Evolutionary conservation across 495 filamentous ascomycete species (phyloP), one percentile per base, ranked within the genome.

Genomic region (Tuber brumale): DNA sequence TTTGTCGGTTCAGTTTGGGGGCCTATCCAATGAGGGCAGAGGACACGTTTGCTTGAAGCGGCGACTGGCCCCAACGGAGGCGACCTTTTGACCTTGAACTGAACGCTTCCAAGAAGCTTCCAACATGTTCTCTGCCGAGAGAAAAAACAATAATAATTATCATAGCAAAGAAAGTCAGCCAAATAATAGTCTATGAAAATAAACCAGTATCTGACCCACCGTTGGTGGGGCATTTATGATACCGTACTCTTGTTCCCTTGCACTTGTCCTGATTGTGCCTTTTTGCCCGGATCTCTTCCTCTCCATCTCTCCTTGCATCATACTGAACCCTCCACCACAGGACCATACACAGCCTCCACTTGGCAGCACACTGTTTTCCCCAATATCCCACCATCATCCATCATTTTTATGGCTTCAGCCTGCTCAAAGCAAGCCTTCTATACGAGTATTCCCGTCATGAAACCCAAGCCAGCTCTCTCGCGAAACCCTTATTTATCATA

Each of bases 31-130:
- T 73, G 42, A 72, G 43, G 31, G 73, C 37, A 75, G 77, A 80
- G 78, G 78, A 80, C 78, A 80, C 78, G 78, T 80, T 80, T 80
- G 75, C 57, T 66, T 35, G 57, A 66, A 35, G 57, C 57, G 27
- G 57, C 57, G 27, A 19, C 57, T 35, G n/a, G 21, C 21, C 23
- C 1, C 48, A 23, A 57, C 48, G 2, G 48, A 57, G n/a, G 23
- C 0, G 23, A 57, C 51, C 51, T 27, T 57, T 57, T 14, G 23
- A n/a, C 31, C 31, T 7, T 14, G 23, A n/a, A 14, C 31, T 7
- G 1, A 27, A 66, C n/a, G 7, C 31, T 66, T 66, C 57, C 57
- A 66, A 3, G 14, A 35, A 35, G 14, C 57, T 66, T 66, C 57
- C 57, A 66, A 66, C 12, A 66, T 66, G 57, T 66, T 66, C 57